Base-by-base conservation (phyloP, 2,329 filamentous ascomycete species). In the Corynespora cassiicola region DNA sequence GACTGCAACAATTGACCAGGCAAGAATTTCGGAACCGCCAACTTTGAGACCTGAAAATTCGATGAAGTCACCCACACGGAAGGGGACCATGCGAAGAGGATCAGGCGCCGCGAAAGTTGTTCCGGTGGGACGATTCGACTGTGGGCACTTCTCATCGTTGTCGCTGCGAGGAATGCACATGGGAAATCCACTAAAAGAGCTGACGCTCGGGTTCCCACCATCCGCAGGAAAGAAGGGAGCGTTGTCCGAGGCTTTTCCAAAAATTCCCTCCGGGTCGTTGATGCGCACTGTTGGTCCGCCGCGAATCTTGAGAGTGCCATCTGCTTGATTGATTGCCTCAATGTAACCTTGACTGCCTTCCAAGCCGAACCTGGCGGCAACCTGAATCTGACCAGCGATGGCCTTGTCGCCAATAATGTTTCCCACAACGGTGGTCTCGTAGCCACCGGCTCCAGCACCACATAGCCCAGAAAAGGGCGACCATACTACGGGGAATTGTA, bases 111-210 rank as follows among this genome's bases (percentile, higher is more conserved):
- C 45, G 40, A 71, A 61, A 11, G 36, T 44, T 6, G 39, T 59
- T 15, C 51, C 69, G 40, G 45, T 57, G 33, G 53, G 60, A 35
- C 56, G 63, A 39, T 73, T 74, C 9, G 61, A 61, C 8, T 42
- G 28, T 6, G 68, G 68, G 42, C 72, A 75, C 11, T 62, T 55
- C 0, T 53, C 32, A 26, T 72, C 66, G 21, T 51, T 56, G 16
- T 56, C 40, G 15, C 68, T 70, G 11, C 76, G 65, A 0, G 74
- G 75, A 12, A 78, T 71, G 39, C 75, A 79, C 75, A 78, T 78
- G 2, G 75, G 76, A 33, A 77, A 78, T 0, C 76, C 76, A 9
- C 71, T 73, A 54, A 76, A 78, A 2, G 74, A 70, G 2, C 66
- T 69, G 36, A 78, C 66, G 32, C 69, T 73, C 1, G 76, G 75